Base-by-base conservation (phyloP, 768 basidiomycete genomes). In the Termitomyces sp. region DNA sequence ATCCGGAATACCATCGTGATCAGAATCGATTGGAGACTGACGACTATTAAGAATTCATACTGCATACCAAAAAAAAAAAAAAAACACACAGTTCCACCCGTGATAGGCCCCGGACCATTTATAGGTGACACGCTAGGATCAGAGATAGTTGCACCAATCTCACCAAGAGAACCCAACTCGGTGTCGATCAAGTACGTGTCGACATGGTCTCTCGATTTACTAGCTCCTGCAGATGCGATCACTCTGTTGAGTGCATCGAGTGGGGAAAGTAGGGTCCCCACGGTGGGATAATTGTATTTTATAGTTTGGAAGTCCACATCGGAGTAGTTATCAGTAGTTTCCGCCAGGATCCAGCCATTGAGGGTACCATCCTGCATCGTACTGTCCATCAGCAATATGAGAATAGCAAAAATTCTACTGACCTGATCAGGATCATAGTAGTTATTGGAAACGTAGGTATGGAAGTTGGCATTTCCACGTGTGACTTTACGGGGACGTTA, bases 391-490 rank as follows among this genome's bases (percentile, higher is more conserved):
- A 21, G 12, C 21, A 19, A 30, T 21, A n/a, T 15, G 37, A 5
- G 26, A 7, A 30, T 38, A 5, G 24, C 47, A 41, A 24, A 2
- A 42, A 45, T 37, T 24, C 35, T 24, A 44, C 45, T 35, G 14
- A 64, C 63, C 59, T 68, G 62, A 53, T 70, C 65, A 5, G 69
- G 65, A 50, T 71, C 69, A 54, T 70, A 69, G 52, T 69, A 71
- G 45, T 71, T 71, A 44, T 67, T 64, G 37, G 68, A 68, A 8
- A 71, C 69, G 54, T 59, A 71, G 5, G 70, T 67, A 47, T 70
- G 70, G 65, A 71, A 71, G 53, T 71, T 70, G 3, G 66, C 64
- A 59, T 71, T 71, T 59, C 70, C 70, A 58, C 70, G 70, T 1
- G 70, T 70, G 44, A 71, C 68, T 69, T 19, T 35, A 17, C 11